phyloP scores from a whole-genome alignment of 1,284 basidiomycete species.

The Apiotrichum akiyoshidainum region DNA sequence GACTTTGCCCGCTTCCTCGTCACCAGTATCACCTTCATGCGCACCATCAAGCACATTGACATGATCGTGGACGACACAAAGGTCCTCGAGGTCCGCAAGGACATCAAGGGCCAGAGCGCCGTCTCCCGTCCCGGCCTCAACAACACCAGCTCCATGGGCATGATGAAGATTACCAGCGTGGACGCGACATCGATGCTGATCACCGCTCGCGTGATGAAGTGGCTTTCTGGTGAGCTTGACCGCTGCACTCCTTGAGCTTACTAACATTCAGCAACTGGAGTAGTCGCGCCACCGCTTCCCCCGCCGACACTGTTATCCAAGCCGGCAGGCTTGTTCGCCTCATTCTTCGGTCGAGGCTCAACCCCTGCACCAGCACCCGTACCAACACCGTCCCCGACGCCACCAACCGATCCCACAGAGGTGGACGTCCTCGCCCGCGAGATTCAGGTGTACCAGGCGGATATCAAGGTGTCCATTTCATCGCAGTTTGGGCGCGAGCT shows the following conservation, averaged over 20 bases:
- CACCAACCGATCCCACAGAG: conserved; percentile 57
- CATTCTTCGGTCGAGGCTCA: conserved; percentile 46
- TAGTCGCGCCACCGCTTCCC: conserved; percentile 47
- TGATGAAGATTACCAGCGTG: conserved; percentile 68
- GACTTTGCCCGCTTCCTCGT: conserved; percentile 86
- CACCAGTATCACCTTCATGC: conserved; percentile 94
- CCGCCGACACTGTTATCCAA: conserved; percentile 47
- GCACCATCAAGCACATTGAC: conserved; percentile 69
- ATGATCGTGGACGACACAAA: conserved; percentile 76
- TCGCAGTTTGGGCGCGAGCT: conserved; percentile 73
- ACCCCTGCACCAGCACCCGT: conserved; percentile 47
- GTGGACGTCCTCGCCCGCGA: conserved; percentile 65
- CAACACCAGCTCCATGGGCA: conserved; percentile 51
- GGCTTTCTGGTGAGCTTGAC: conserved; percentile 54
- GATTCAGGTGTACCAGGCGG: conserved; percentile 77
- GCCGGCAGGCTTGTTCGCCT: conserved; percentile 73
- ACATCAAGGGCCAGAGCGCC: conserved; percentile 58
- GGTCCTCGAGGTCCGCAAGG: conserved; percentile 73
- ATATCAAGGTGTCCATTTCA: conserved; percentile 70
- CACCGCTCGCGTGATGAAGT: conserved; percentile 75
- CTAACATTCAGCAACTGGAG: conserved; percentile 60
- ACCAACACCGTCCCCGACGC: conserved; percentile 49
- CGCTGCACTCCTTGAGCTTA: too few species aligned
- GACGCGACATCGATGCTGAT: conserved; percentile 71
- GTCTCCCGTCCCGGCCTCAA: conserved; percentile 58